Conservation (phyloP, 208 protist genomes). For the Trichomonas vaginalis region DNA sequence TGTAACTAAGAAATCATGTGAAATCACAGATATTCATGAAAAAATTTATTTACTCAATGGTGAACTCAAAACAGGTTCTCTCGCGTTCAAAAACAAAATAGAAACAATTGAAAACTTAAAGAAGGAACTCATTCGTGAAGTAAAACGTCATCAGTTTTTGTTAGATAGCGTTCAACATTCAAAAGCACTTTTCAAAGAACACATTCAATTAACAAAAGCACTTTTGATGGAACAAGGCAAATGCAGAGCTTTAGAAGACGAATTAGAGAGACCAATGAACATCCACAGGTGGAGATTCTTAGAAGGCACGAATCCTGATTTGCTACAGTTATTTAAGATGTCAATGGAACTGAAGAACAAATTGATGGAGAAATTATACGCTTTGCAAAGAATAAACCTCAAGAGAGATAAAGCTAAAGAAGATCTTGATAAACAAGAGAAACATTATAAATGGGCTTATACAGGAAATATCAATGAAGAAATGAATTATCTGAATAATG, state of each 20-base stretch:
- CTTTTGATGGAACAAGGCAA: conserved; percentile 26
- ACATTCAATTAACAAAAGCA: neutral
- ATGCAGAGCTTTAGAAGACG: conserved; percentile 66
- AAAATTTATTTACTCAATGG: neutral
- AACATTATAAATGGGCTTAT: neutral
- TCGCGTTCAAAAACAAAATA: neutral
- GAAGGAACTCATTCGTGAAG: neutral
- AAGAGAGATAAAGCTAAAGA: neutral
- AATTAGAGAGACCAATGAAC: conserved; percentile 88
- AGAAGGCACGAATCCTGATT: conserved; percentile 67
- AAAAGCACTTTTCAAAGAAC: neutral
- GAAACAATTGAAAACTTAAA: neutral
- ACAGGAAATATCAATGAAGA: neutral
- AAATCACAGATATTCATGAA: neutral
- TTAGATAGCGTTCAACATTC: neutral
- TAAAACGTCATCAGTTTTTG: neutral
- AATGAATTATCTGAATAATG: neutral
- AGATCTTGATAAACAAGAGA: neutral
- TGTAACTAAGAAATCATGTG: neutral
- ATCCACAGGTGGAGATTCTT: conserved; percentile 89
- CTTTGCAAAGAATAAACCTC: neutral
- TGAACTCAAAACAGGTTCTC: neutral
- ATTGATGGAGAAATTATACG: neutral
- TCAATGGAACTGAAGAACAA: neutral
- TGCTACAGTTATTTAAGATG: conserved; percentile 81